Evolutionary conservation across 805 yeast species (phyloP), one percentile per base, ranked within the genome.

Genomic region (Candida pseudofarinosa): DNA sequence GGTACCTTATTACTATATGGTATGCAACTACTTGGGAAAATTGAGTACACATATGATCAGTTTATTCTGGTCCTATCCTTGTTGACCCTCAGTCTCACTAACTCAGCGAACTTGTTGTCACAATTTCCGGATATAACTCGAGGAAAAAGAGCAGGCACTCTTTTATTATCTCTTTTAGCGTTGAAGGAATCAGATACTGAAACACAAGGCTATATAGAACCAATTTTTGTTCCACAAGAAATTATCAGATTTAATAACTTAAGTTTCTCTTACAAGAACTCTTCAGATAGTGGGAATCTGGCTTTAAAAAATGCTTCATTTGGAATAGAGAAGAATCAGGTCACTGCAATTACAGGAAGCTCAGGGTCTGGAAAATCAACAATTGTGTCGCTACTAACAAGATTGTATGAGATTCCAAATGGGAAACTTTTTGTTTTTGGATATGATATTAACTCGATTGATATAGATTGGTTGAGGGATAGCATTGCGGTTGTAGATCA

Each of bases 331-430:
- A 52, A 63, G 8, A 76, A 78, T 15, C 77, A 79, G 43, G 67
- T 77, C 0, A 67, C 85, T 16, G 93, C 87, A 0, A 60, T 93
- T 1, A 78, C 83, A 3, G 99, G 99, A 0, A 80, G 77, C 30
- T 87, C 97, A 1, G 99, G 99, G 0, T 76, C 84, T 12, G 99
- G 99, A 0, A 93, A 93, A 60, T 85, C 97, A 0, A 88, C 98
- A 0, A 47, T 91, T 1, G 62, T 80, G 0, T 67, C 73, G 1
- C 51, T 90, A 10, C 48, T 90, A 0, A 60, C 81, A 1, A 67
- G 83, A 39, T 60, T 90, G 1, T 79, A 79, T 46, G 58, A 58
- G 1, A 63, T 71, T 2, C 50, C 62, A 2, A 49, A 62, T 0
- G 74, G 78, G 0, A 41, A 63, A 0, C 62, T 84, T 2, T 52